These are phyloP conservation scores for Trametopsis cervina DNA, from an alignment of 768 basidiomycete genomes.

Conservation along the genomic window DNA sequence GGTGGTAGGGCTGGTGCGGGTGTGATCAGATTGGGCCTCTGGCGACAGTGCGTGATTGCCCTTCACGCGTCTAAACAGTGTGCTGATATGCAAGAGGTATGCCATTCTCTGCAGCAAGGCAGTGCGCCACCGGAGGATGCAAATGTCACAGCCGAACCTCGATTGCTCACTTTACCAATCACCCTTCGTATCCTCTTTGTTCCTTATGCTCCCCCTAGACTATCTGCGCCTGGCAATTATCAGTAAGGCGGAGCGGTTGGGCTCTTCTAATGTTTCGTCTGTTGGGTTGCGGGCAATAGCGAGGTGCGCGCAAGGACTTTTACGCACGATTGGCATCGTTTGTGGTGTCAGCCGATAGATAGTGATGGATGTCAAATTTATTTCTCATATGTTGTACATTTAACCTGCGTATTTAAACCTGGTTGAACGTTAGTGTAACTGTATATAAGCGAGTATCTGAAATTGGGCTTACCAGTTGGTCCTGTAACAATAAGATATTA, in stretches of 20 bases:
- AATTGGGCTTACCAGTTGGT: slow-evolving; percentile 30
- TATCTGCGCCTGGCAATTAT: not conserved
- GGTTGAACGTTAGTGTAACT: slow-evolving; percentile 8
- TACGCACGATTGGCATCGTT: not conserved
- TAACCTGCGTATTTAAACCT: slow-evolving; percentile 59
- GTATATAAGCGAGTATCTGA: not conserved
- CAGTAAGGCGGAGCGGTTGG: not conserved
- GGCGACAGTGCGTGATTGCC: slow-evolving; percentile 33
- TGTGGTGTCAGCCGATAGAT: not conserved
- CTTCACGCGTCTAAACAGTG: not conserved
- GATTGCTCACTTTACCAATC: slow-evolving; percentile 40
- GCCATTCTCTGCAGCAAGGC: slow-evolving; percentile 26
- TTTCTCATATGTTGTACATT: slow-evolving; percentile 19
- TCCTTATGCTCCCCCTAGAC: not conserved
- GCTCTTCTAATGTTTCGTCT: not conserved
- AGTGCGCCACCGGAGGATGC: slow-evolving; percentile 16
- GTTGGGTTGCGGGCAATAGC: not conserved
- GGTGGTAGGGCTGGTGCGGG: slow-evolving; percentile 43
- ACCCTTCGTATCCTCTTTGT: too few relatives aligned
- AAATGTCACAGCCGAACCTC: slow-evolving; percentile 27
- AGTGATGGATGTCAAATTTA: not conserved
- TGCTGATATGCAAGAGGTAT: too few relatives aligned
- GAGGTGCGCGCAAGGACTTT: not conserved
- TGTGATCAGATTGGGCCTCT: slow-evolving; percentile 34
- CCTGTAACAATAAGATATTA: slow-evolving; percentile 1